Evolutionary conservation across 768 basidiomycete genomes (phyloP).

Genomic region (Amanita pseudoporphyria): DNA sequence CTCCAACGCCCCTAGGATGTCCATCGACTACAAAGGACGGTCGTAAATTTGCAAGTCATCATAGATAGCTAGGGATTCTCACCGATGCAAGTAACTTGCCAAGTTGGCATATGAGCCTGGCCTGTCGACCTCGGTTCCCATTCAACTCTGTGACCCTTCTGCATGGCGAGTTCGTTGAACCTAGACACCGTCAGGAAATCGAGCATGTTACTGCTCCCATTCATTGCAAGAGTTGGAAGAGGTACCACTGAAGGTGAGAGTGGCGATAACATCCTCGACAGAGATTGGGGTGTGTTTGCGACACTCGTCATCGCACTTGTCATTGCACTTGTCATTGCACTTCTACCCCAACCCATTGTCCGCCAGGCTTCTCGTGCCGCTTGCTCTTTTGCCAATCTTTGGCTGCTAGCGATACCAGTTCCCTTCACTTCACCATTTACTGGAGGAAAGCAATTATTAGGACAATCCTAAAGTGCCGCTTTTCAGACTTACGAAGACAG

Average conservation of each 20-base stretch:
- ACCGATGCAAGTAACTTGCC: background rate
- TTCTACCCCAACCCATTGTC: slow-evolving; percentile 5
- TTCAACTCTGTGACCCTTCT: background rate
- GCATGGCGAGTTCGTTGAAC: slow-evolving; percentile 1
- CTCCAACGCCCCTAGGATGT: background rate
- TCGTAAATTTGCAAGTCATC: too few species aligned
- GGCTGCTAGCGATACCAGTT: background rate
- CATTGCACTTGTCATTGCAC: background rate
- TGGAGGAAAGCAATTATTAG: background rate
- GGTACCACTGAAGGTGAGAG: background rate
- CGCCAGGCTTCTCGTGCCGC: slow-evolving; percentile 6
- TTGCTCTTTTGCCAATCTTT: background rate
- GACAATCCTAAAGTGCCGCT: background rate
- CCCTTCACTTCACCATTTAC: slow-evolving; percentile 2
- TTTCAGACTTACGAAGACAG: slow-evolving; percentile 1
- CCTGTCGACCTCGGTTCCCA: background rate
- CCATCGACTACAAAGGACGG: slow-evolving; percentile 1
- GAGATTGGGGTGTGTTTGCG: background rate
- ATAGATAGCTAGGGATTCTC: background rate
- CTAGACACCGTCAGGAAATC: background rate
- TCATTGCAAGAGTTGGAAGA: background rate
- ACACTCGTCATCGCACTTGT: background rate
- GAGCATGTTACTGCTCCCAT: too few species aligned
- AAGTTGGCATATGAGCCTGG: slow-evolving; percentile 1
- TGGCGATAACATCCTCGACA: background rate